Percentiles rank a stretch among this genome's conserved stretches.
Conservation (phyloP, 2,329 filamentous ascomycete species). For the Tolypocladium paradoxum region DNA sequence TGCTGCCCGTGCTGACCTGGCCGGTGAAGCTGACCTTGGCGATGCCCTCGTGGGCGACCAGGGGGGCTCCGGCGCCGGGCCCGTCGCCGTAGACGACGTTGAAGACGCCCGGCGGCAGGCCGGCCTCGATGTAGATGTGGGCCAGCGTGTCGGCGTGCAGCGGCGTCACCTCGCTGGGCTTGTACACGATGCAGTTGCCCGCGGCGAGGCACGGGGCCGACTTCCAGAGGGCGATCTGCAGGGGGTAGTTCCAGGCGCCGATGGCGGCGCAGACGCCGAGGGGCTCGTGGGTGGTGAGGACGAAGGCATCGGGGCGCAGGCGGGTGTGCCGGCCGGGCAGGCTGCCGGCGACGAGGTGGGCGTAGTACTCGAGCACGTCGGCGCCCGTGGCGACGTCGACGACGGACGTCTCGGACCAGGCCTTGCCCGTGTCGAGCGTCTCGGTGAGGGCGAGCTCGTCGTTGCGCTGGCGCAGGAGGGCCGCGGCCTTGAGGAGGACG, state of each 20-base stretch:
- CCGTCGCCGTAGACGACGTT: conserved; percentile 77
- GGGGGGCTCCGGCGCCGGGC: conserved; percentile 57
- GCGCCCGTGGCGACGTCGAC: conserved; percentile 77
- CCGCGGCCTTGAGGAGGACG: conserved; percentile 66
- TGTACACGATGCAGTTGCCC: conserved; percentile 86
- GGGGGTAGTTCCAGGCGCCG: conserved; percentile 86
- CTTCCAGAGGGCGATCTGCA: conserved; percentile 87
- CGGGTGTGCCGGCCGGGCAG: conserved; percentile 71
- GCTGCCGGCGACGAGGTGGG: conserved; percentile 67
- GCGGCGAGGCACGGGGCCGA: conserved; percentile 76
- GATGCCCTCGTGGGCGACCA: conserved; percentile 61
- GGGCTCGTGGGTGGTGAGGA: conserved; percentile 73
- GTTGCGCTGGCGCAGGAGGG: conserved; percentile 63
- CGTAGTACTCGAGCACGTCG: conserved; percentile 80
- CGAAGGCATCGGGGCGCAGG: conserved; percentile 65
- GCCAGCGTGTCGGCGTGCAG: conserved; percentile 71
- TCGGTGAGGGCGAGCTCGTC: conserved; percentile 70
- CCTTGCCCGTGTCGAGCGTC: conserved; percentile 78
- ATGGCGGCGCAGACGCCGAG: conserved; percentile 80
- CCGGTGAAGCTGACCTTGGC: conserved; percentile 87
- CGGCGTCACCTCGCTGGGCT: conserved; percentile 78
- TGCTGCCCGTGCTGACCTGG: conserved; percentile 72
- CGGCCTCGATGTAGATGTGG: conserved; percentile 66
- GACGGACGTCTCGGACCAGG: conserved; percentile 71
- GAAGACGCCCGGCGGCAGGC: conserved; percentile 73